Base-by-base conservation (phyloP, 371 early-diverging fungal species). In the Lichtheimia ornata region DNA sequence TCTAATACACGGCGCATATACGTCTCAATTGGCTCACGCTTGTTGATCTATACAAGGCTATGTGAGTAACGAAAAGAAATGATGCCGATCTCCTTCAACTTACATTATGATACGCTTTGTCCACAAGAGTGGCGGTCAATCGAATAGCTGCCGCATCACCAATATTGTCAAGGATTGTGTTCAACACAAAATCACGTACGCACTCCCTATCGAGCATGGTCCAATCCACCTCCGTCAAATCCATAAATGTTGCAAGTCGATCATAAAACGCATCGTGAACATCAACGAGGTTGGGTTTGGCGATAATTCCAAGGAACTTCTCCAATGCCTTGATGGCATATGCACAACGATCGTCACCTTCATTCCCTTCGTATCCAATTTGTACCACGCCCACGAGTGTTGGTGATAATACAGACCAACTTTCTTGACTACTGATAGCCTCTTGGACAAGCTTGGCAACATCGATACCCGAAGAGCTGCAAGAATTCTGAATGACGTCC, bases 121-220 rank as follows among this genome's bases (percentile, higher is more conserved):
- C 20, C 2, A 78, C 60, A 30, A 84, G 55, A 2, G 44, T 42
- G 18, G 45, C 53, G 4, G 73, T 61, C 53, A 77, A 81, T 1
- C 59, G 60, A 18, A 84, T 66, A 27, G 80, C 73, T 17, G 66
- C 53, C n/a, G 78, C 60, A 51, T 76, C 58, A 1, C 57, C 63
- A 2, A 84, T 53, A 25, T 73, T 74, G 42, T 84, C 82, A 56
- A 81, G 67, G 9, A 84, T 44, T 0, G 73, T 70, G 0, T 69
- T 71, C 17, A 84, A 63, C 4, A 81, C 59, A 59, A 63, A 78
- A 52, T 84, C 82, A 14, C 81, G 80, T 1, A 81, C 67, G 47
- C 59, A 58, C 27, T 81, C 82, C 1, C 62, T 20, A 42, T 81
- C 66, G 5, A 81, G 42, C 2, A 18, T 9, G 7, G 61, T 43